phyloP scores from a whole-genome alignment of 257 asterid species.

The Lycium barbarum region DNA sequence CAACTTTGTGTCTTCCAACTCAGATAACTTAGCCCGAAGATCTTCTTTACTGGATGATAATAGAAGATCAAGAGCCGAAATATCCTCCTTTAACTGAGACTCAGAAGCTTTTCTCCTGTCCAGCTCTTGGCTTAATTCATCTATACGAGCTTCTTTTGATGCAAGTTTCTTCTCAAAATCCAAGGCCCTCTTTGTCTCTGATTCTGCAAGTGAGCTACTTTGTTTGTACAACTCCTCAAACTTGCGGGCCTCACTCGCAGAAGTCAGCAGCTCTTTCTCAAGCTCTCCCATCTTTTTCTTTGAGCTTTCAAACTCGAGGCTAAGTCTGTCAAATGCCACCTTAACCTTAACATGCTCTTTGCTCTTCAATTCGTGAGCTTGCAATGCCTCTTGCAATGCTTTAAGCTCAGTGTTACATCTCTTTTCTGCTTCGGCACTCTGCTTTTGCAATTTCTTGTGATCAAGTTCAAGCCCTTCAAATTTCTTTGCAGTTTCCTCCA shows the following conservation, averaged over 20 bases:
- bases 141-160: slow-evolving; percentile 59
- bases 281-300: slow-evolving; percentile 66
- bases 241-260: slow-evolving; percentile 49
- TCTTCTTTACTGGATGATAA: slow-evolving; percentile 48
- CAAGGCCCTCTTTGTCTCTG: slow-evolving; percentile 62
- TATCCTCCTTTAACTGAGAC: slow-evolving; percentile 58
- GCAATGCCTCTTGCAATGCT: slow-evolving; percentile 11
- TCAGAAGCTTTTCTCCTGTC: slow-evolving; percentile 61
- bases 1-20: slow-evolving; percentile 52
- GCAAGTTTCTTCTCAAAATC: slow-evolving; percentile 73
- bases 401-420: too few species aligned
- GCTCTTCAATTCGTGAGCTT: slow-evolving; percentile 58
- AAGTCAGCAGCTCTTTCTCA: slow-evolving; percentile 52
- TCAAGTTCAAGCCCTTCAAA: slow-evolving; percentile 48
- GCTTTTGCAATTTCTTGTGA: slow-evolving; percentile 45
- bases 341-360: slow-evolving; percentile 59
- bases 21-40: slow-evolving; percentile 53
- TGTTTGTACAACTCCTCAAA: slow-evolving; percentile 70
- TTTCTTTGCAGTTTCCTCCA: slow-evolving; percentile 47
- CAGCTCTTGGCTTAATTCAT: slow-evolving; percentile 60
- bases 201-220: slow-evolving; percentile 69
- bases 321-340: slow-evolving; percentile 59
- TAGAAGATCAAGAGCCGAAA: slow-evolving; percentile 54
- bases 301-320: slow-evolving; percentile 67
- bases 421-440: too few species aligned